phyloP scores from a whole-genome alignment of 225 moss, liverwort and hornwort species.

The Bryum argenteum region DNA sequence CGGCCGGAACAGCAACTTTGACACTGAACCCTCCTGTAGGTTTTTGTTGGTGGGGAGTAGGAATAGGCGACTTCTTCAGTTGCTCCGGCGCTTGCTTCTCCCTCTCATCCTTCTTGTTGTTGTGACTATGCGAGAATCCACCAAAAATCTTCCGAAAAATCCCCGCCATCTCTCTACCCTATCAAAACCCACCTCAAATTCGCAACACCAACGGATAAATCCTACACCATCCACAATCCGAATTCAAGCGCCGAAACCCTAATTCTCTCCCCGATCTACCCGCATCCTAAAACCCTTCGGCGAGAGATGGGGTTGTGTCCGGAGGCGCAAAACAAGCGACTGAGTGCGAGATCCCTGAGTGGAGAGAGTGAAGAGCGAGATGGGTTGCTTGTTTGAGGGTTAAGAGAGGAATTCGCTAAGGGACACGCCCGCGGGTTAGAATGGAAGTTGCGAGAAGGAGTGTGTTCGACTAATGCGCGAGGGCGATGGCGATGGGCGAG shows the following conservation, averaged over 20 bases:
- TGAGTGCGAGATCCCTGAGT: too few species aligned
- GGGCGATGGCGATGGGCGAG: constrained; percentile 25
- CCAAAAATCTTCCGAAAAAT: constrained; percentile 61
- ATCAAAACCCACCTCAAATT: constrained; percentile 14
- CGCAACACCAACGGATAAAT: background rate
- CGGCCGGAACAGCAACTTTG: constrained; percentile 49
- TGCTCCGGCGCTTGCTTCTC: constrained; percentile 40
- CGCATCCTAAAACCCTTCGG: constrained; percentile 32
- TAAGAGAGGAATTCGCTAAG: too few species aligned
- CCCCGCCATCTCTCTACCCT: constrained; percentile 50
- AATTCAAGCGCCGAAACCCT: constrained; percentile 53
- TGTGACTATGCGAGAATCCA: constrained; percentile 38
- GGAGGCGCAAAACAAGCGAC: background rate
- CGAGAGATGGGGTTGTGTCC: too few species aligned
- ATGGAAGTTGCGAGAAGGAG: background rate
- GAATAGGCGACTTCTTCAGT: constrained; percentile 28
- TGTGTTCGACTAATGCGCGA: background rate
- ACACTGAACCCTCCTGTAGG: constrained; percentile 53
- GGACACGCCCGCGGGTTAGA: too few species aligned
- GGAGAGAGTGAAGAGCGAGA: background rate
- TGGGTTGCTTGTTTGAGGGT: background rate
- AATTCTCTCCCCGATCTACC: constrained; percentile 41
- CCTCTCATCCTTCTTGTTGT: constrained; percentile 48
- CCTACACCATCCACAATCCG: constrained; percentile 31
- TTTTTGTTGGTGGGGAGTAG: constrained; percentile 19